Conservation (phyloP, 2,329 filamentous ascomycete genomes). For the Aspergillus floridensis region DNA sequence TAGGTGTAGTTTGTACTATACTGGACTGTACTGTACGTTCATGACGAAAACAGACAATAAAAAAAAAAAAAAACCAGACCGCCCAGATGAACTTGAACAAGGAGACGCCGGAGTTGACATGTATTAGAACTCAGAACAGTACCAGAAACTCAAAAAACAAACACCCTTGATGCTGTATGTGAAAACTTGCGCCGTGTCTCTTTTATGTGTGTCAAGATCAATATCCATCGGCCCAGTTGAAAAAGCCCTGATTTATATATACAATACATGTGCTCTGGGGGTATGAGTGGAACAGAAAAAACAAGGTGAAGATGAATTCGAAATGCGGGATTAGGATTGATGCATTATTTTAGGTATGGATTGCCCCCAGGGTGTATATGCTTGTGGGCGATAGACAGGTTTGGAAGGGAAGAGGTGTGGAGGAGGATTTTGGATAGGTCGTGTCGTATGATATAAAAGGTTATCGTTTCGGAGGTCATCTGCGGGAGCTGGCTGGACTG, state of each 20-base stretch:
- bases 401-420: not conserved
- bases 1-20: too few relatives aligned
- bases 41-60: not conserved
- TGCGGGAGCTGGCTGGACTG: not conserved
- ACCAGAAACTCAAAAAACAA: not conserved
- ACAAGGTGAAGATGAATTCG: not conserved
- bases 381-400: not conserved
- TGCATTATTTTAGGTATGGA: not conserved
- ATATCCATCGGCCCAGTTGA: constrained; percentile 1
- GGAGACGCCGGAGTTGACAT: not conserved
- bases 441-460: too few relatives aligned
- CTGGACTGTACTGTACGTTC: too few relatives aligned
- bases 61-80: not conserved
- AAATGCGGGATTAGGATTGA: not conserved
- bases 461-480: not conserved
- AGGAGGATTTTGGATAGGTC: not conserved
- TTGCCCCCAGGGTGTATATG: not conserved
- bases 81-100: too few relatives aligned
- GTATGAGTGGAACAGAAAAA: not conserved
- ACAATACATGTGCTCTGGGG: constrained; percentile 2
- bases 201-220: constrained; percentile 9
- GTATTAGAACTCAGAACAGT: not conserved
- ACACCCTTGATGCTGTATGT: not conserved
- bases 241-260: constrained; percentile 9
- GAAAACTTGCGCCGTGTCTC: not conserved